Conservation (phyloP, 768 basidiomycete genomes). For the Crassisporium funariophilum region DNA sequence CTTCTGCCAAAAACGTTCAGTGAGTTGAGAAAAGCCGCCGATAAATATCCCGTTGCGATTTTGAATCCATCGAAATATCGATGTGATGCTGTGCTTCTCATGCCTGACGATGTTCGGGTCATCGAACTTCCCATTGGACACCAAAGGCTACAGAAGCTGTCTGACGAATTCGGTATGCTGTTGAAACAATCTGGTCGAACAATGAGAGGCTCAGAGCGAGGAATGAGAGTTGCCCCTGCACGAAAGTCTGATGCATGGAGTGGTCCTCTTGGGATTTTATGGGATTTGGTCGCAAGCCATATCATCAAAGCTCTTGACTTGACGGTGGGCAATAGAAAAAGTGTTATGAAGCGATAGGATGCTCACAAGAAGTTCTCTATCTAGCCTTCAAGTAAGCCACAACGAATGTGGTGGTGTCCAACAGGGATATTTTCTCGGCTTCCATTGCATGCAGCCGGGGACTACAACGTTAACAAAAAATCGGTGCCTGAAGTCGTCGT, state of each 20-base stretch:
- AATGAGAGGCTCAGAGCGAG: neutral
- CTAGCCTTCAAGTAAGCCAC: neutral
- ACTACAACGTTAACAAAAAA: neutral
- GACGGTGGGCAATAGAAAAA: conserved; percentile 1
- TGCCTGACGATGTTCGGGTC: neutral
- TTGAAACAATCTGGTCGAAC: neutral
- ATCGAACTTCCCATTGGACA: conserved; percentile 4
- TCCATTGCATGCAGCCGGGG: conserved; percentile 20
- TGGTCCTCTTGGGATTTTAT: neutral
- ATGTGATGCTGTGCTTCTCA: conserved; percentile 16
- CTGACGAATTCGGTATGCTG: conserved; percentile 1
- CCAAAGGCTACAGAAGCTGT: neutral
- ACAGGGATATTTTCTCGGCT: conserved; percentile 26
- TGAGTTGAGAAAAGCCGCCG: conserved; percentile 14
- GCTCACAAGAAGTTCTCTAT: neutral
- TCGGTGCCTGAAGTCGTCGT: conserved; percentile 6
- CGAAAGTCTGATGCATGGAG: neutral
- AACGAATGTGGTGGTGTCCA: conserved; percentile 30
- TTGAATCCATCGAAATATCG: conserved; percentile 15
- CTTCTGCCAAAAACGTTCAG: conserved; percentile 12
- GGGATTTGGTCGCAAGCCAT: neutral
- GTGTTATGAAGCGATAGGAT: neutral
- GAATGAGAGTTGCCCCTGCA: neutral
- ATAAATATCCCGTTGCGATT: conserved; percentile 19
- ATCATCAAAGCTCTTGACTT: neutral